Conservation (phyloP, 805 yeast genomes). For the Yarrowia divulgata region DNA sequence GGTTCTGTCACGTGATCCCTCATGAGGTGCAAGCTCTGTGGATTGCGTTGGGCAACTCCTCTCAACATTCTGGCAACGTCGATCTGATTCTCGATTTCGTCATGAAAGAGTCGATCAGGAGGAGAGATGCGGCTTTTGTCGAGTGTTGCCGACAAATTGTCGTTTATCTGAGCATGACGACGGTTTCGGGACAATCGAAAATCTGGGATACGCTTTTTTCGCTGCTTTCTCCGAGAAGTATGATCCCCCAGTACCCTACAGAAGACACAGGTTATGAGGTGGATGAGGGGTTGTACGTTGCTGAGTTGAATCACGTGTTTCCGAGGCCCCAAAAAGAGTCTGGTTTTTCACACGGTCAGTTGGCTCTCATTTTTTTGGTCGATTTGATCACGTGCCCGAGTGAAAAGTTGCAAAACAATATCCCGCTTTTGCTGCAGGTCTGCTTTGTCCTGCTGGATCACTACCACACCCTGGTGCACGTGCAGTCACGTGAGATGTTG, state of each 20-base stretch:
- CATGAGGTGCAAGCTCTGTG: slow-evolving; percentile 93
- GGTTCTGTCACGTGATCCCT: slow-evolving; percentile 73
- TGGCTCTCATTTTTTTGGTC: slow-evolving; percentile 83
- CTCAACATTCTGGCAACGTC: slow-evolving; percentile 70
- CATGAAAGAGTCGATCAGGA: slow-evolving; percentile 68
- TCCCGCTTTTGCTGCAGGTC: slow-evolving; percentile 80
- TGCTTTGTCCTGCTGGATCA: slow-evolving; percentile 86
- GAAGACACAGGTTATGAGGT: slow-evolving; percentile 46
- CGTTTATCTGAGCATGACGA: slow-evolving; percentile 61
- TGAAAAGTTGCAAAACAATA: slow-evolving; percentile 63
- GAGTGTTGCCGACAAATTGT: slow-evolving; percentile 82
- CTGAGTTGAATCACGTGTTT: slow-evolving; percentile 67
- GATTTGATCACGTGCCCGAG: slow-evolving; percentile 75
- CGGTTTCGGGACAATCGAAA: slow-evolving; percentile 61
- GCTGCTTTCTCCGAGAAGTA: slow-evolving; percentile 80
- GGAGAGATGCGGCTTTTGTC: slow-evolving; percentile 76
- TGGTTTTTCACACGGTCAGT: slow-evolving; percentile 84
- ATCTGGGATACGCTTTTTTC: slow-evolving; percentile 67
- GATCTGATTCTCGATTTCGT: slow-evolving; percentile 75
- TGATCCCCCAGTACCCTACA: slow-evolving; percentile 76
- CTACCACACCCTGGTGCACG: slow-evolving; percentile 81
- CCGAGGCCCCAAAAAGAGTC: slow-evolving; percentile 66
- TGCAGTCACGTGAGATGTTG: slow-evolving; percentile 79
- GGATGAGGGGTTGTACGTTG: slow-evolving; percentile 59
- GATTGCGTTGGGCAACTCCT: slow-evolving; percentile 84